Conservation (phyloP, 2,329 filamentous ascomycete species). For the Exophiala sp. region DNA sequence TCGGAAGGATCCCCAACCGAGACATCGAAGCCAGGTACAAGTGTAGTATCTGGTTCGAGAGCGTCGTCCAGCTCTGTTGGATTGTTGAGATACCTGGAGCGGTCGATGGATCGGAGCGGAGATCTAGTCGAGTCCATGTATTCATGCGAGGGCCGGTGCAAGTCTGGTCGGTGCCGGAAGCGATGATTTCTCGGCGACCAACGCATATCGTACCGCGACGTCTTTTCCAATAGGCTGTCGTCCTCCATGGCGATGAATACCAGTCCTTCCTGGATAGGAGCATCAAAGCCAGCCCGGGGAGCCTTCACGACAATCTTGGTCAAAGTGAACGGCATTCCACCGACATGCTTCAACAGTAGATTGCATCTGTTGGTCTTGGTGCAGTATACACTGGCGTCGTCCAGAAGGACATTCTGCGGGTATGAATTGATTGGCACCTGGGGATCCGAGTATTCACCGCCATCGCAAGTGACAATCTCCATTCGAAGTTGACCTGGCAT, state of each 20-base stretch:
- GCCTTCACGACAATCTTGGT: slow-evolving; percentile 86
- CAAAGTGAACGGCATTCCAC: slow-evolving; percentile 74
- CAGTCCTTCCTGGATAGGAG: slow-evolving; percentile 86
- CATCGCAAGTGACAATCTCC: slow-evolving; percentile 88
- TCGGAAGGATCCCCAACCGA: slow-evolving; percentile 20
- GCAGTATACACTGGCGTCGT: slow-evolving; percentile 83
- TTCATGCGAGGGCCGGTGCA: slow-evolving; percentile 38
- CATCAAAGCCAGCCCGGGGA: slow-evolving; percentile 74
- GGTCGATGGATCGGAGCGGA: slow-evolving; percentile 35
- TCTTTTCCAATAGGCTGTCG: slow-evolving; percentile 69
- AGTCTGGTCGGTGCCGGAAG: slow-evolving; percentile 25
- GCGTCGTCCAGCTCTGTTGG: slow-evolving; percentile 7
- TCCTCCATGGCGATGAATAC: slow-evolving; percentile 85
- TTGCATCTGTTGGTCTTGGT: slow-evolving; percentile 86
- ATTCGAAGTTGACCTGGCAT: slow-evolving; percentile 76
- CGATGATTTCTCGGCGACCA: slow-evolving; percentile 46
- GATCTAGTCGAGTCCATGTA: slow-evolving; percentile 38
- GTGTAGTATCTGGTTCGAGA: slow-evolving; percentile 7
- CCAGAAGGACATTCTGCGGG: slow-evolving; percentile 76
- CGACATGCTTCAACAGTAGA: slow-evolving; percentile 77
- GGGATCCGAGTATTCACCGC: slow-evolving; percentile 65
- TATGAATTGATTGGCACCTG: slow-evolving; percentile 54
- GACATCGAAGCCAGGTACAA: slow-evolving; percentile 22
- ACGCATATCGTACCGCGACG: slow-evolving; percentile 71
- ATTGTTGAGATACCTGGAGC: slow-evolving; percentile 26